Conservation (phyloP, 176 grass and related monocot genomes). For the Phyllostachys edulis region DNA sequence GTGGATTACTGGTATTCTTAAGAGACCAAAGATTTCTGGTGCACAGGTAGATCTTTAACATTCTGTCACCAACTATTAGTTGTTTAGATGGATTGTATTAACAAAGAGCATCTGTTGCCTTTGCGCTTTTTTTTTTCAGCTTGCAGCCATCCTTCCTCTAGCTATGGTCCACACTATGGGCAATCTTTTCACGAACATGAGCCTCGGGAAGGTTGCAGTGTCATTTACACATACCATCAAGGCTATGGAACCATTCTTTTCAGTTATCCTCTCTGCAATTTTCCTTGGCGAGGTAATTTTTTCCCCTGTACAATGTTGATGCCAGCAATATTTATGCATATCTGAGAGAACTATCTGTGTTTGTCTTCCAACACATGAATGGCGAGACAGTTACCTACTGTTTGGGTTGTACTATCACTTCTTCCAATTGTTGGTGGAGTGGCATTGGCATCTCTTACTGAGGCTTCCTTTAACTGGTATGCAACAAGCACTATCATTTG, state of each 20-base stretch:
- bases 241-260: slow-evolving; percentile 84
- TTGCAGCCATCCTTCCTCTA: slow-evolving; percentile 74
- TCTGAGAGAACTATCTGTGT: slow-evolving; percentile 9
- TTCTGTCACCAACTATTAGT: slow-evolving; percentile 4
- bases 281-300: slow-evolving; percentile 68
- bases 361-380: neutral
- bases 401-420: slow-evolving; percentile 65
- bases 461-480: slow-evolving; percentile 91
- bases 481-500: neutral
- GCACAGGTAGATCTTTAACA: slow-evolving; percentile 54
- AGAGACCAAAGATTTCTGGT: slow-evolving; percentile 70
- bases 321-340: neutral
- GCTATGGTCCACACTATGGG: slow-evolving; percentile 82
- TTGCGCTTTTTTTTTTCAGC: slow-evolving; percentile 43
- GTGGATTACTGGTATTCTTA: slow-evolving; percentile 68
- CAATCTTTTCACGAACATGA: slow-evolving; percentile 92
- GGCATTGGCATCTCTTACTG: slow-evolving; percentile 76
- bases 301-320: neutral
- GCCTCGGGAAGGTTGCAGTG: slow-evolving; percentile 83
- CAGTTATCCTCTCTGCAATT: slow-evolving; percentile 69
- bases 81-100: slow-evolving; percentile 15
- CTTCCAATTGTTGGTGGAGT: slow-evolving; percentile 85
- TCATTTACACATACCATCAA: slow-evolving; percentile 94
- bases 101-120: neutral
- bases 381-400: slow-evolving; percentile 52